Evolutionary conservation across 2,329 filamentous ascomycete species (phyloP).

Genomic region (Fusarium floridanum): DNA sequence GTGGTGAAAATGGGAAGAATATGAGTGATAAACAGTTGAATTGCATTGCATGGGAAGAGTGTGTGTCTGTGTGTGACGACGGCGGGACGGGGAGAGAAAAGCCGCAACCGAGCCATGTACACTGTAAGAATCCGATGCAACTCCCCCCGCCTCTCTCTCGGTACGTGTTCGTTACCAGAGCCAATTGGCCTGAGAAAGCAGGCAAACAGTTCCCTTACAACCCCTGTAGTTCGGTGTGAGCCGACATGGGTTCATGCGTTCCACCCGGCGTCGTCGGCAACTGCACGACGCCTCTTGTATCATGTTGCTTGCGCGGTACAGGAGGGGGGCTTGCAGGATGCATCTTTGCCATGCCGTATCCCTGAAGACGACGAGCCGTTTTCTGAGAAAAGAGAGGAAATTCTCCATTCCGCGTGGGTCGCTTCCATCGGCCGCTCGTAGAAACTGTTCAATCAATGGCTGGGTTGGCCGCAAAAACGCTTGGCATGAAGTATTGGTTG

Average conservation of each 20-base stretch:
- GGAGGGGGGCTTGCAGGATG: conserved; percentile 8
- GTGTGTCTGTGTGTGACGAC: background rate
- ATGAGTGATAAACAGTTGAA: conserved; percentile 31
- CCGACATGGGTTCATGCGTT: conserved; percentile 28
- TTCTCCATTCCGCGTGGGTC: conserved; percentile 12
- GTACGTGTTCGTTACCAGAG: background rate
- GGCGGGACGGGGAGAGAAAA: background rate
- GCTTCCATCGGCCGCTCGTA: conserved; percentile 31
- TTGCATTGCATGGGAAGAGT: background rate
- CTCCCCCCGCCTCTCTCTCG: conserved; percentile 9
- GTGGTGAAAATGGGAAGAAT: conserved; percentile 30
- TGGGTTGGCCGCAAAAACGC: background rate
- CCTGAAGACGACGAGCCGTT: conserved; percentile 14
- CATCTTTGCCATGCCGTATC: background rate
- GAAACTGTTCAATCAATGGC: background rate
- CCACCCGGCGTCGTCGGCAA: conserved; percentile 10
- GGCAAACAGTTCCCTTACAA: background rate
- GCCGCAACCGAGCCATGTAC: background rate
- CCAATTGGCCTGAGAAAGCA: conserved; percentile 19
- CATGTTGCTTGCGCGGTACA: background rate
- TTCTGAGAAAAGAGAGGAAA: background rate
- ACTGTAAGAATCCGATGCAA: conserved; percentile 2
- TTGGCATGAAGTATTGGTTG: background rate
- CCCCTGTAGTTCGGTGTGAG: background rate
- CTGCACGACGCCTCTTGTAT: conserved; percentile 36